These are phyloP conservation scores for Metschnikowia chrysomelidarum DNA, from an alignment of 805 yeast genomes.

Conservation along the genomic window DNA sequence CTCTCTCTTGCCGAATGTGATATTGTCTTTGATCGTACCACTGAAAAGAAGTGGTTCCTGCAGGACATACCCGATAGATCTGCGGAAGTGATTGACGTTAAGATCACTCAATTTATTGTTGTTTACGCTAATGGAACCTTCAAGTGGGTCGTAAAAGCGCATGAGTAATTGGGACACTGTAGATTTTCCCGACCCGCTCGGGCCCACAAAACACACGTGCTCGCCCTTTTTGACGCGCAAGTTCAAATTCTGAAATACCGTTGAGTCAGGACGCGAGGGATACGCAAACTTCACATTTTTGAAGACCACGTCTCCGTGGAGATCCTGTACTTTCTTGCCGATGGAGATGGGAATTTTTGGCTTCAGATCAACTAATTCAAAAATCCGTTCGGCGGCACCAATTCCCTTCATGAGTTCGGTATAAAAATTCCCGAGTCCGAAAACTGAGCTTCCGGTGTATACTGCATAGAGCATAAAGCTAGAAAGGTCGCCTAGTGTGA, in stretches of 20 bases:
- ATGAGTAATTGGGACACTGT: conserved; percentile 77
- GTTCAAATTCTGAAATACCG: conserved; percentile 59
- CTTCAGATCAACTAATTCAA: conserved; percentile 77
- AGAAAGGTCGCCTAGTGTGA: conserved; percentile 85
- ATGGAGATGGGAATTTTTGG: conserved; percentile 67
- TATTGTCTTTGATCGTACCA: conserved; percentile 81
- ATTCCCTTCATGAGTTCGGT: conserved; percentile 96
- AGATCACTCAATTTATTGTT: conserved; percentile 59
- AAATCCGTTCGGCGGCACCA: conserved; percentile 90
- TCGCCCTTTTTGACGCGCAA: conserved; percentile 73
- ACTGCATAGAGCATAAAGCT: conserved; percentile 95
- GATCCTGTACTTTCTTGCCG: conserved; percentile 49
- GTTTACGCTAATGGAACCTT: conserved; percentile 66
- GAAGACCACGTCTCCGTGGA: conserved; percentile 60
- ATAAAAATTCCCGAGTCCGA: conserved; percentile 87
- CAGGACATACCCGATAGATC: conserved; percentile 82
- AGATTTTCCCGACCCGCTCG: conserved; percentile 96
- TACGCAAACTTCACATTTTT: conserved; percentile 66
- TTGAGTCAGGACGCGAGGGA: conserved; percentile 77
- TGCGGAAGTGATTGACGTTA: conserved; percentile 70
- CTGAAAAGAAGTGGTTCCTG: conserved; percentile 90
- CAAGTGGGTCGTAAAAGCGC: conserved; percentile 76
- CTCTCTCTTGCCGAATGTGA: conserved; percentile 66
- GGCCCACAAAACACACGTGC: conserved; percentile 92
- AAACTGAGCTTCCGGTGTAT: conserved; percentile 89